Base-by-base conservation (phyloP, 2,329 filamentous ascomycete genomes). In the Fusarium piperis region DNA sequence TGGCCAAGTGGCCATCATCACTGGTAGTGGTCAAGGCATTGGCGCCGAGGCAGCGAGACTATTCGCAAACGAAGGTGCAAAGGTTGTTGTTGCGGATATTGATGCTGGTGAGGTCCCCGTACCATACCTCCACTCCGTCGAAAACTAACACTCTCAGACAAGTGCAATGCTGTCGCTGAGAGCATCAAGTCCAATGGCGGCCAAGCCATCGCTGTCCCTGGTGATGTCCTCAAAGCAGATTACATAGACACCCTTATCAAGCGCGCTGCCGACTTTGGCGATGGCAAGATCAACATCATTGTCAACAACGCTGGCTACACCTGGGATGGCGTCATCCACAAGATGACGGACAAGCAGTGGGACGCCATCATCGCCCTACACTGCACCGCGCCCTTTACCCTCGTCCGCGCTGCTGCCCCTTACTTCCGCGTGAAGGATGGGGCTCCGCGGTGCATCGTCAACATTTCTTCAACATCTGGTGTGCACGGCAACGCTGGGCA, bases 221-320 rank as follows among this genome's bases (percentile, higher is more conserved):
- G 94, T 66, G 94, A 97, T 78, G 89, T 97, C 78, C 87, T 94
- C 23, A 87, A 93, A 78, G 85, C 89, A 52, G 83, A 85, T 20
- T 95, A 96, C 81, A 87, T 95, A 78, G 86, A 89, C 67, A 83
- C 86, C 11, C 88, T 97, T n/a, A 90, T 97, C 28, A 85, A 90
- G 78, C 89, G 90, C 77, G 88, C 94, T 0, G 94, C 93, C 1
- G 91, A 91, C 53, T 97, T 97, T 78, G 94, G 94, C 65, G 85
- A 88, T 71, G 94, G 94, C 77, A 97, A 97, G 85, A 94, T 97
- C 70, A 92, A 97, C 81, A 92, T 96, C 79, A 92, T 97, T 63
- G 93, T 97, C 66, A 97, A 97, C 83, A 97, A 97, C 80, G 94
- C 94, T 1, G 94, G 94, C 44, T 97, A 94, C 83, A 97, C 94